A percentile compares a stretch with the other conserved stretches of the same genome.
Evolutionary conservation across 1,284 basidiomycete species (phyloP).

Genomic region (Ganoderma multipileum): DNA sequence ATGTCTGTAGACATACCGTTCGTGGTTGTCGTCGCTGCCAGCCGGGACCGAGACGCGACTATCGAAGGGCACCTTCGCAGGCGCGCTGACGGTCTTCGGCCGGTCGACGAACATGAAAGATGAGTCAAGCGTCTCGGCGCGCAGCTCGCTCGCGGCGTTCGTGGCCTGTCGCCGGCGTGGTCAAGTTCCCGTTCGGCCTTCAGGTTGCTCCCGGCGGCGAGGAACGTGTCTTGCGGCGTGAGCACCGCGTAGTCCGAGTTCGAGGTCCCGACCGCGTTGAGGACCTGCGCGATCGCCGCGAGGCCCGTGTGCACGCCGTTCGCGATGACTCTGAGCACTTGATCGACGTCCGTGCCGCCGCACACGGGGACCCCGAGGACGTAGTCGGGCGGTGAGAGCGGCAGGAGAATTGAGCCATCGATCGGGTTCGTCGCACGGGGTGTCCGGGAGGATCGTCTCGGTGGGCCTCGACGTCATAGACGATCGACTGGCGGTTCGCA

Average conservation of each 20-base stretch:
- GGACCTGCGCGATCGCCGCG: conserved; percentile 45
- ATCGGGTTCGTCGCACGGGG: conserved; percentile 51
- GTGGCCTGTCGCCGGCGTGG: conserved; percentile 14
- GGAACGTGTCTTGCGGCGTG: conserved; percentile 49
- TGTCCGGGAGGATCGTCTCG: conserved; percentile 48
- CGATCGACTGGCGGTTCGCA: conserved; percentile 48
- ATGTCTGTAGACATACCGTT: background rate
- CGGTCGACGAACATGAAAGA: conserved; percentile 48
- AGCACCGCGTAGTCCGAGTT: conserved; percentile 53
- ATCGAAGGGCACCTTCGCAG: conserved; percentile 47
- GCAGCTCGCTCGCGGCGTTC: conserved; percentile 49
- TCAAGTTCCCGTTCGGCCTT: conserved; percentile 52
- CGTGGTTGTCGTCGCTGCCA: conserved; percentile 12
- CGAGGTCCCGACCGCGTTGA: conserved; percentile 41
- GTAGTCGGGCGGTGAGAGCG: conserved; percentile 51
- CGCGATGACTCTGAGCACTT: conserved; percentile 34
- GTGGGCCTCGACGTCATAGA: conserved; percentile 35
- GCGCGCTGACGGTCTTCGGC: conserved; percentile 44
- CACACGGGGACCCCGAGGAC: conserved; percentile 56
- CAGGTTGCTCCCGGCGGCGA: conserved; percentile 59
- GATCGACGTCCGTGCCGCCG: conserved; percentile 45
- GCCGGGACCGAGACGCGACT: conserved; percentile 40
- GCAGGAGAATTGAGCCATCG: conserved; percentile 54
- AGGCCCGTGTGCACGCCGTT: conserved; percentile 46
- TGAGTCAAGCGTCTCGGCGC: conserved; percentile 53